These are phyloP conservation scores for Teratosphaeria destructans DNA, from an alignment of 2,329 filamentous ascomycete species.

Conservation along the genomic window DNA sequence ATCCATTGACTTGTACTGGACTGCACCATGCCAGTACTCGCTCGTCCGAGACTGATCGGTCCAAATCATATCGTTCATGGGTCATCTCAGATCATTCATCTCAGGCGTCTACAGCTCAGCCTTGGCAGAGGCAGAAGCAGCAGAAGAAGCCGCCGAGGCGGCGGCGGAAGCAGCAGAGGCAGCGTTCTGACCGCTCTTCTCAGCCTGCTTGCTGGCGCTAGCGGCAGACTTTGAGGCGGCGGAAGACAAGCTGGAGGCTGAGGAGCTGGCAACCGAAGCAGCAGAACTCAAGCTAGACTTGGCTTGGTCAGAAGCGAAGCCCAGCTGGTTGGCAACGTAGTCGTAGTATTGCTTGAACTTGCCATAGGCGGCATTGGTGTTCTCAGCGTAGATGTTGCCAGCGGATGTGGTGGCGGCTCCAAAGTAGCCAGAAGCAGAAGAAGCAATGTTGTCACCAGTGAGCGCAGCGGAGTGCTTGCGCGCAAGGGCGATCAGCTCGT, in stretches of 20 bases:
- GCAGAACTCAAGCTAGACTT: conserved; percentile 26
- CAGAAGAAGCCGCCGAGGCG: not conserved
- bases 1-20: not conserved
- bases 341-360: conserved; percentile 28
- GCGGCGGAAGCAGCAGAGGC: conserved; percentile 2
- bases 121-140: conserved; percentile 3
- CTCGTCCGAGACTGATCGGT: not conserved
- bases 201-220: conserved; percentile 13
- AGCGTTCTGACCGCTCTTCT: conserved; percentile 9
- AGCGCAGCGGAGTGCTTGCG: conserved; percentile 74
- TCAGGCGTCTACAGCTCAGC: conserved; percentile 4
- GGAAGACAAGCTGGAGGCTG: conserved; percentile 13
- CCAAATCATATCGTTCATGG: not conserved
- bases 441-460: conserved; percentile 46
- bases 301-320: conserved; percentile 32
- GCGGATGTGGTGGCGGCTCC: conserved; percentile 44
- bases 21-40: not conserved
- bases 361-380: conserved; percentile 52
- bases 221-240: conserved; percentile 19
- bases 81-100: not conserved
- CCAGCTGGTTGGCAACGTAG: conserved; percentile 35
- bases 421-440: conserved; percentile 29
- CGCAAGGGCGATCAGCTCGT: conserved; percentile 80
- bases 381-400: conserved; percentile 65
- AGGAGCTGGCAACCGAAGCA: conserved; percentile 23